These are phyloP conservation scores for Sutorius eximius DNA, from an alignment of 1,284 basidiomycete genomes.

Conservation along the genomic window DNA sequence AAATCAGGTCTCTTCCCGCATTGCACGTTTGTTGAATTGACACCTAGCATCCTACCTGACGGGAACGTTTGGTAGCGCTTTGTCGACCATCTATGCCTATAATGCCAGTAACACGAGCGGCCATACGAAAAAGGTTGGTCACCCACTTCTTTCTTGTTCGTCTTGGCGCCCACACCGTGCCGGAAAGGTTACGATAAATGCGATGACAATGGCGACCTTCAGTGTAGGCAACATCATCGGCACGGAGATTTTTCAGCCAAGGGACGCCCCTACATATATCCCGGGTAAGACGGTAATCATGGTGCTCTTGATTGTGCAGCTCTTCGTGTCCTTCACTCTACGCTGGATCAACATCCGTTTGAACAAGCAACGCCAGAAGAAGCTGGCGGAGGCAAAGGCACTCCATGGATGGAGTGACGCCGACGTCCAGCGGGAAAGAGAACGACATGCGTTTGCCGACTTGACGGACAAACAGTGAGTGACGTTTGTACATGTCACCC, in stretches of 20 bases:
- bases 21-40: background rate
- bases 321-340: constrained; percentile 19
- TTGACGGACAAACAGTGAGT: constrained; percentile 36
- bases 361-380: constrained; percentile 22
- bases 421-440: constrained; percentile 35
- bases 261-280: constrained; percentile 37
- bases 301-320: constrained; percentile 26
- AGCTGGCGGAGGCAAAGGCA: constrained; percentile 20
- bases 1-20: constrained; percentile 1
- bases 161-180: background rate
- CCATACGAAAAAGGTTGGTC: constrained; percentile 60
- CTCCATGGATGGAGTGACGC: constrained; percentile 33
- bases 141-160: background rate
- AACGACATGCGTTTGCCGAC: constrained; percentile 38
- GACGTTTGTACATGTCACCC: background rate
- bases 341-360: constrained; percentile 28
- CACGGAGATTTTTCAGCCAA: constrained; percentile 37
- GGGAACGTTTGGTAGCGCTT: constrained; percentile 57
- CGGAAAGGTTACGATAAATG: constrained; percentile 35
- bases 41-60: constrained; percentile 53
- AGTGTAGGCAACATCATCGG: constrained; percentile 34
- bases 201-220: constrained; percentile 34
- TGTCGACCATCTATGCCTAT: constrained; percentile 64
- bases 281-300: constrained; percentile 37
- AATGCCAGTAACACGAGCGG: constrained; percentile 68